Evolutionary conservation across 345 rosid species (phyloP).

Genomic region (Sisymbrium irio): DNA sequence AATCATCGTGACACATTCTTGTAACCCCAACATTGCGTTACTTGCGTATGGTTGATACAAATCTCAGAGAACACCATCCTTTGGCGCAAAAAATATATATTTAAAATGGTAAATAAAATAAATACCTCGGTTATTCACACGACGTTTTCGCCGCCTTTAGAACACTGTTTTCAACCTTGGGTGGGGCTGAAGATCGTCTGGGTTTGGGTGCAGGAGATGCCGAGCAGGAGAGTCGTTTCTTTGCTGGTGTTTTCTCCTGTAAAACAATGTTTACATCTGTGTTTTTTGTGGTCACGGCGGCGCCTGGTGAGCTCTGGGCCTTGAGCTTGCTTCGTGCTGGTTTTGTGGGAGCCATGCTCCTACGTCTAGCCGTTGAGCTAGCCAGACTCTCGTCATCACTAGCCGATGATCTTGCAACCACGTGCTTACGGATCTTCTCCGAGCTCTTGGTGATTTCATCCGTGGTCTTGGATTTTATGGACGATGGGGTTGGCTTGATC

Average conservation of each 20-base stretch:
- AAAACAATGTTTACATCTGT: slow-evolving; percentile 43
- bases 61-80: slow-evolving; percentile 27
- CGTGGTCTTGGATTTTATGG: slow-evolving; percentile 54
- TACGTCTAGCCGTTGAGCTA: slow-evolving; percentile 49
- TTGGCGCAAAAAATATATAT: neutral
- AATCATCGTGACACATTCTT: slow-evolving; percentile 16
- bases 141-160: slow-evolving; percentile 37
- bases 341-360: slow-evolving; percentile 68
- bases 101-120: neutral
- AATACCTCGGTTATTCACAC: slow-evolving; percentile 27
- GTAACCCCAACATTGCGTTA: slow-evolving; percentile 11
- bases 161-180: slow-evolving; percentile 51
- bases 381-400: slow-evolving; percentile 69
- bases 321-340: slow-evolving; percentile 67
- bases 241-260: slow-evolving; percentile 50
- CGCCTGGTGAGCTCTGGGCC: slow-evolving; percentile 43
- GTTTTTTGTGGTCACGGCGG: slow-evolving; percentile 20
- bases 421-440: slow-evolving; percentile 58
- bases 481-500: slow-evolving; percentile 37
- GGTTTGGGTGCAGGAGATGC: slow-evolving; percentile 73
- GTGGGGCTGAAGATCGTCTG: slow-evolving; percentile 69
- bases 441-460: slow-evolving; percentile 68
- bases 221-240: slow-evolving; percentile 74
- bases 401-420: slow-evolving; percentile 50
- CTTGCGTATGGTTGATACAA: slow-evolving; percentile 5